Evolutionary conservation across 2,329 filamentous ascomycete genomes (phyloP).

Genomic region (Beauveria scarabaeidicola): DNA sequence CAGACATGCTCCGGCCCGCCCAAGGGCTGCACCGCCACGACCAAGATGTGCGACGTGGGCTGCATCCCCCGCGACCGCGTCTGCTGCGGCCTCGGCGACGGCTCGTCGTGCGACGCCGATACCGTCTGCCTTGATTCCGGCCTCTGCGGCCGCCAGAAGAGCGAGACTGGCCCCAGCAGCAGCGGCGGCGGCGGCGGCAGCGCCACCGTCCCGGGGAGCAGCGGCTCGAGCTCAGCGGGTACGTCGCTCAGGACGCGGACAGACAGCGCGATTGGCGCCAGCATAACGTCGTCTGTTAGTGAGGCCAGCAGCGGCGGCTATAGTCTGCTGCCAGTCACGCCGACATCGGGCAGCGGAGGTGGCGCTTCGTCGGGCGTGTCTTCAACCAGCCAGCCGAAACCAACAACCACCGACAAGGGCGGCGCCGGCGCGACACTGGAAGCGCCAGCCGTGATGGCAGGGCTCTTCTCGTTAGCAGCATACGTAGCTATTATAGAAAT

Average conservation of each 20-base stretch:
- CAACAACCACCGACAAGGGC: background rate
- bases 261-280: background rate
- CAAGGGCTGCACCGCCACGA: background rate
- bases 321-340: background rate
- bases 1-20: conserved; percentile 3
- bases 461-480: background rate
- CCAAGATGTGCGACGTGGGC: conserved; percentile 4
- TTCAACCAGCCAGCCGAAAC: background rate
- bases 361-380: background rate
- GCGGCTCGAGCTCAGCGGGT: background rate
- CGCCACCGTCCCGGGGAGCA: background rate
- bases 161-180: background rate
- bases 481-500: background rate
- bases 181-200: background rate
- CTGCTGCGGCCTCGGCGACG: conserved; percentile 5
- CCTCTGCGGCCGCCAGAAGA: background rate
- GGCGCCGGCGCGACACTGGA: background rate
- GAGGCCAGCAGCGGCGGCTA: background rate
- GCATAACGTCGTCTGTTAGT: background rate
- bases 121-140: background rate
- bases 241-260: background rate
- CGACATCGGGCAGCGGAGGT: background rate
- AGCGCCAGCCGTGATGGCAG: background rate
- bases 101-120: conserved; percentile 5
- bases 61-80: conserved; percentile 6